These are phyloP conservation scores for Glaciozyma martinii DNA, from an alignment of 768 basidiomycete genomes.

Conservation along the genomic window DNA sequence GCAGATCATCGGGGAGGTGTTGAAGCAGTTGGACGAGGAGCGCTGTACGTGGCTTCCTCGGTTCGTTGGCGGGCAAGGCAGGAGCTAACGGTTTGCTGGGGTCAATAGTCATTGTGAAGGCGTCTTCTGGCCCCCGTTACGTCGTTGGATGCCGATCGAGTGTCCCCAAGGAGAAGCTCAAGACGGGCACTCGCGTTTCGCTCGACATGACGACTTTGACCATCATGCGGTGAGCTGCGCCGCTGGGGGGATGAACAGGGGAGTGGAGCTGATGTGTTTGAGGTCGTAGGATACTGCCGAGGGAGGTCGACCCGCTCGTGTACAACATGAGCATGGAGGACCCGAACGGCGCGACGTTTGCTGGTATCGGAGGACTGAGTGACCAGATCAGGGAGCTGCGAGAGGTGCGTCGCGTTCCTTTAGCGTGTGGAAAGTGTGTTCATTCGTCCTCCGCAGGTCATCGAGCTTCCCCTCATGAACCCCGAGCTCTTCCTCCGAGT, in stretches of 20 bases:
- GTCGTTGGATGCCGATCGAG: slow-evolving; percentile 94
- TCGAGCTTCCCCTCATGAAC: slow-evolving; percentile 86
- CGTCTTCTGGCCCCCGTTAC: slow-evolving; percentile 94
- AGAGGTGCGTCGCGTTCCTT: slow-evolving; percentile 54
- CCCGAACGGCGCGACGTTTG: slow-evolving; percentile 88
- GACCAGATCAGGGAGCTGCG: slow-evolving; percentile 95
- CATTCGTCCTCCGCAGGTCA: slow-evolving; percentile 48
- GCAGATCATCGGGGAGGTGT: slow-evolving; percentile 96
- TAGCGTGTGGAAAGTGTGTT: no score
- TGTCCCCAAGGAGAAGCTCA: slow-evolving; percentile 82
- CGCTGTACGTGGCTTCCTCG: slow-evolving; percentile 57
- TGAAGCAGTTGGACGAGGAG: slow-evolving; percentile 97
- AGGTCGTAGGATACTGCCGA: slow-evolving; percentile 61
- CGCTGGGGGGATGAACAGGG: background rate
- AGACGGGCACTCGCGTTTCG: slow-evolving; percentile 86
- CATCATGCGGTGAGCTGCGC: slow-evolving; percentile 64
- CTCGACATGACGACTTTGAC: slow-evolving; percentile 99
- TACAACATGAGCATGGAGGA: slow-evolving; percentile 99
- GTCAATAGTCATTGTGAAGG: slow-evolving; percentile 82
- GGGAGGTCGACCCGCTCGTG: slow-evolving; percentile 94
- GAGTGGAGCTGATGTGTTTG: background rate
- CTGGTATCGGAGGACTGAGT: slow-evolving; percentile 88
- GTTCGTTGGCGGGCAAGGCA: background rate
- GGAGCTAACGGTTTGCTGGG: background rate
- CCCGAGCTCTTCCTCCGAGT: slow-evolving; percentile 93